Base-by-base conservation (phyloP, 2,329 filamentous ascomycete species). In the Cercospora sesami region DNA sequence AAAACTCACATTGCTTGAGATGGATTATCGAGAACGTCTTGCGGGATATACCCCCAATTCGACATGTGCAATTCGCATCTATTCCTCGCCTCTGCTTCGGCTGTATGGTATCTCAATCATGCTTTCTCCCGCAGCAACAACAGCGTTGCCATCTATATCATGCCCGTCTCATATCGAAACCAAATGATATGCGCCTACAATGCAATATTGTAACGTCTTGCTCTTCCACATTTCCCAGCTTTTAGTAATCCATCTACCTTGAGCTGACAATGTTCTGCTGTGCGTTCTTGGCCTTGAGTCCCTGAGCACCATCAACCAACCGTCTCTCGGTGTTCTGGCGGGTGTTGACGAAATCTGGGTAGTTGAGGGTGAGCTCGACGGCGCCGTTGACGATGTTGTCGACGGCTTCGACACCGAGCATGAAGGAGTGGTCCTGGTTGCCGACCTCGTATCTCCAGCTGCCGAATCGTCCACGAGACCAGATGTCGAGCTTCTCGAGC, bases 381-480 rank as follows among this genome's bases (percentile, higher is more conserved):
- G 92, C 90, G 73, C 94, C 94, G 80, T 90, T 94, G 81, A 94
- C 88, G 78, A 97, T 92, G 83, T 92, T 89, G 83, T 97, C 94
- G 45, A 89, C 93, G 60, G 94, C 94, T 83, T 97, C 94, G 21
- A 97, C 94, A 79, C 94, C 94, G 71, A 97, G 86, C 94, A 97
- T 97, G 83, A 97, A 97, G 28, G 91, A 94, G 86, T 97, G 94
- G 82, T 97, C 94, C 86, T 97, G 93, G 87, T 97, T 97, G 78
- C 93, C 93, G 72, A 91, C 92, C 83, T 99, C 95, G 85, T 99
- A 99, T 79, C 93, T 88, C 95, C 95, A 99, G 86, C 91, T 94
- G 77, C 95, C 95, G 82, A 99, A 99, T 72, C 95, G 94, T 76
- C 95, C 95, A 82, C 95, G 93, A 57, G 94, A 97, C 85, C 90